Evolutionary conservation across 2,329 filamentous ascomycete species (phyloP).

Genomic region (Beauveria bassiana): DNA sequence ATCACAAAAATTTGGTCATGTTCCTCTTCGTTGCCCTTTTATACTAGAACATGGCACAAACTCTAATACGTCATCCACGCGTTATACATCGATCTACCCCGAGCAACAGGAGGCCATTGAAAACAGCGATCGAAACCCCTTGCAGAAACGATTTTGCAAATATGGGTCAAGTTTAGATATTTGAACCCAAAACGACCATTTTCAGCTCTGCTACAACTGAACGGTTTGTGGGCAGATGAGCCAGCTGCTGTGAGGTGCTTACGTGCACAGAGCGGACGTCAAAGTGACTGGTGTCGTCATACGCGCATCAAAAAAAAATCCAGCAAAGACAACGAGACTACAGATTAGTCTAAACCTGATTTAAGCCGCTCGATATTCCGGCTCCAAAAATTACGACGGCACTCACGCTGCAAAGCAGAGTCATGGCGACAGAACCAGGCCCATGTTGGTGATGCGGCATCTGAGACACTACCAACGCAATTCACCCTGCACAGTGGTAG

Average conservation of each 20-base stretch:
- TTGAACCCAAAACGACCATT: background rate
- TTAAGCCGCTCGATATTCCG: no score
- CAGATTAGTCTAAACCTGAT: no score
- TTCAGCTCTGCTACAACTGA: background rate
- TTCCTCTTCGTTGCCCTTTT: background rate
- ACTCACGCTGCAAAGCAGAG: no score
- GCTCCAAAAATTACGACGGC: no score
- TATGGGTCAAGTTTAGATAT: background rate
- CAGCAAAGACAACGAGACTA: no score
- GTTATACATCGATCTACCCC: background rate
- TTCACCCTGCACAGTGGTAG: background rate
- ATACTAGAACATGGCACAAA: background rate
- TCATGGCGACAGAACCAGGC: no score
- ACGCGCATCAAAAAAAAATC: background rate
- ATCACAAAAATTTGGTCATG: no score
- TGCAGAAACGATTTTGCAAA: background rate
- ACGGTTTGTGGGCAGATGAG: background rate
- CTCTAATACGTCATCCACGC: conserved; percentile 1
- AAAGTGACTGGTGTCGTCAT: background rate
- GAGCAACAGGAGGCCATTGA: background rate
- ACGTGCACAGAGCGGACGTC: background rate
- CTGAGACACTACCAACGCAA: no score
- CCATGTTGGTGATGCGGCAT: no score
- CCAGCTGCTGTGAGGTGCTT: background rate
- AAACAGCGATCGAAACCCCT: background rate